Evolutionary conservation across 169 alveolate species (phyloP), one percentile per base, ranked within the genome.

Genomic region (Babesia divergens): DNA sequence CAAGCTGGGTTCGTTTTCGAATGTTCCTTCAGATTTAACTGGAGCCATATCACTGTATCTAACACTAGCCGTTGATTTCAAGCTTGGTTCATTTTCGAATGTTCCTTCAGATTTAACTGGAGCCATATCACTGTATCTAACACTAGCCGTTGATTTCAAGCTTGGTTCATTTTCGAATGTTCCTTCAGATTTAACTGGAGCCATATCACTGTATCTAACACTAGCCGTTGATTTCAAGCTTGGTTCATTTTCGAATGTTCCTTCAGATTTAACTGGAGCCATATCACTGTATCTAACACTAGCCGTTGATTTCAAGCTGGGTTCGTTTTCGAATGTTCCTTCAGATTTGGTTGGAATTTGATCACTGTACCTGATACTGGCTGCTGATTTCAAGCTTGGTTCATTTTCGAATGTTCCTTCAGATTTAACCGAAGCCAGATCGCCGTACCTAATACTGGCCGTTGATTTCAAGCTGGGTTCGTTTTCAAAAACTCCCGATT

Each of bases 141-240:
- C 56, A 35, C 62, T 72, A 5, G 86, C 86, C 35, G 40, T 37
- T 8, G 86, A 77, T 44, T 37, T 69, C 13, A 37, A 16, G 9
- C 22, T 47, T 18, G 86, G 86, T 34, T 55, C 52, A 28, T 77
- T 77, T 38, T 77, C 86, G 43, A 66, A 77, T 6, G 71, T 62
- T 4, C 75, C 60, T 14, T 32, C 70, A 18, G 54, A 28, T 2
- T 11, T 16, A 18, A 28, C 37, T 5, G 80, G 72, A 32, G 40
- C 6, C 1, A 6, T 9, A 43, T 77, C 86, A 20, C 40, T 46
- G 22, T 56, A 68, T 34, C 67, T 77, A 24, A 67, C 70, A 4
- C 62, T 47, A 0, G 86, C 86, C 29, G 29, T 50, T 11, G 86
- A 77, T 31, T 35, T 58, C 44, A 24, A 14, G 34, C 31, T n/a